Conservation (phyloP, 208 protist species). For the Kentomonas sorsogonicus region DNA sequence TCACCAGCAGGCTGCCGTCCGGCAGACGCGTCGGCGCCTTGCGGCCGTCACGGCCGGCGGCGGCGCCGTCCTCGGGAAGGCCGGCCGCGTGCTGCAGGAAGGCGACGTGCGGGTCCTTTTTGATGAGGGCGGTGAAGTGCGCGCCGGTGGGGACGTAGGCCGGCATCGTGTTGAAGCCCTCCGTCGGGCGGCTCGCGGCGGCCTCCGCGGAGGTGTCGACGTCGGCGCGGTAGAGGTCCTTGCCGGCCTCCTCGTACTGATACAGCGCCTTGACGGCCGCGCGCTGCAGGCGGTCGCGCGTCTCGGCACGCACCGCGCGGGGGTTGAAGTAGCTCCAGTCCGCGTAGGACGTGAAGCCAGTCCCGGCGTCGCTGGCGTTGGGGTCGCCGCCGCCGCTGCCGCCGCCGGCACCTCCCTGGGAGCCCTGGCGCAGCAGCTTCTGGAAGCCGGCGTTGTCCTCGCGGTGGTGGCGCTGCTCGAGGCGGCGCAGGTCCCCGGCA, state of each 20-base stretch:
- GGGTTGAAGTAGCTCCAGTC: conserved; percentile 85
- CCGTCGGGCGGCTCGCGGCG: conserved; percentile 23
- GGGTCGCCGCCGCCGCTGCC: neutral
- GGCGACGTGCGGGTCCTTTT: conserved; percentile 64
- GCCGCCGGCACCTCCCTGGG: too few relatives aligned
- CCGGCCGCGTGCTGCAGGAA: conserved; percentile 43
- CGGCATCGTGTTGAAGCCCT: conserved; percentile 29
- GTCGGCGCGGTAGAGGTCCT: conserved; percentile 59
- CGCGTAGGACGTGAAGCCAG: conserved; percentile 56
- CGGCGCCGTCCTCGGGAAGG: conserved; percentile 17
- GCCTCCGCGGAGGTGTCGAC: conserved; percentile 39
- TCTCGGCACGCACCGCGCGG: conserved; percentile 64
- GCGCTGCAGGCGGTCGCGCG: conserved; percentile 50
- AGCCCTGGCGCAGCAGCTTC: conserved; percentile 34
- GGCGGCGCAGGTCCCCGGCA: conserved; percentile 58
- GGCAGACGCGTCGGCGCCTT: neutral
- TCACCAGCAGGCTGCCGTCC: conserved; percentile 46
- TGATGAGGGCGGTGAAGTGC: conserved; percentile 64
- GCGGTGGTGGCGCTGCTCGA: conserved; percentile 75
- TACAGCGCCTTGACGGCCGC: conserved; percentile 51
- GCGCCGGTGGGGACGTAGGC: conserved; percentile 63
- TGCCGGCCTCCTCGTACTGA: conserved; percentile 46
- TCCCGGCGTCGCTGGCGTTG: conserved; percentile 6
- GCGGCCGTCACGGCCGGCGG: neutral
- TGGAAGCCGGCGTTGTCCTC: conserved; percentile 69